These are phyloP conservation scores for Eremochloa ophiuroides DNA, from an alignment of 176 grass and related monocot species.

Conservation along the genomic window DNA sequence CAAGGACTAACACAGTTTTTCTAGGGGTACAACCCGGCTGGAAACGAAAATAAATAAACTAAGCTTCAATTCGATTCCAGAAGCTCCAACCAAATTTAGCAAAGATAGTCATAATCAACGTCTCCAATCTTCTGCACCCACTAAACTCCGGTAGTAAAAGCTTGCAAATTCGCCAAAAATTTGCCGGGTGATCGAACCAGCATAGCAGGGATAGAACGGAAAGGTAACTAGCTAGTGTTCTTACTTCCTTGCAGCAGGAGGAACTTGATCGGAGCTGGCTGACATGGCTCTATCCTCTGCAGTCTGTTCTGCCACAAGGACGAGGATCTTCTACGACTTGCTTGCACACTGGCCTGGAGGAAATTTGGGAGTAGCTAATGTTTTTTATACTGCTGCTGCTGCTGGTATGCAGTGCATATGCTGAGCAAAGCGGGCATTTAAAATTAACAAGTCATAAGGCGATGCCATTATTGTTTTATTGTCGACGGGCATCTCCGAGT, in stretches of 20 bases:
- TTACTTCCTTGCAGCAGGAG: slow-evolving; percentile 31
- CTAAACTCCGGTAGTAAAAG: no score
- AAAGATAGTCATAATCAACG: no score
- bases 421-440: neutral
- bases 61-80: no score
- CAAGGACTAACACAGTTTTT: no score
- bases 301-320: neutral
- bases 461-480: neutral
- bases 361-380: neutral
- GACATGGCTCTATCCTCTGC: slow-evolving; percentile 5
- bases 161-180: no score
- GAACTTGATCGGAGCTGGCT: slow-evolving; percentile 9
- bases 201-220: neutral
- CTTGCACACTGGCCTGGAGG: neutral
- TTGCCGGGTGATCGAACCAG: no score
- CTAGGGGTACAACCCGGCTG: no score
- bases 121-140: no score
- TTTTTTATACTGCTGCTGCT: neutral
- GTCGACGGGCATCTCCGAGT: neutral
- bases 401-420: neutral
- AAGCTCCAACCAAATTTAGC: no score
- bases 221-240: neutral
- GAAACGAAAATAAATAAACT: no score
- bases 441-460: neutral
- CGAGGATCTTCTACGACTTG: neutral